Evolutionary conservation across 2,329 filamentous ascomycete genomes (phyloP), one percentile per base, ranked within the genome.

Genomic region (Verticillium klebahnii): DNA sequence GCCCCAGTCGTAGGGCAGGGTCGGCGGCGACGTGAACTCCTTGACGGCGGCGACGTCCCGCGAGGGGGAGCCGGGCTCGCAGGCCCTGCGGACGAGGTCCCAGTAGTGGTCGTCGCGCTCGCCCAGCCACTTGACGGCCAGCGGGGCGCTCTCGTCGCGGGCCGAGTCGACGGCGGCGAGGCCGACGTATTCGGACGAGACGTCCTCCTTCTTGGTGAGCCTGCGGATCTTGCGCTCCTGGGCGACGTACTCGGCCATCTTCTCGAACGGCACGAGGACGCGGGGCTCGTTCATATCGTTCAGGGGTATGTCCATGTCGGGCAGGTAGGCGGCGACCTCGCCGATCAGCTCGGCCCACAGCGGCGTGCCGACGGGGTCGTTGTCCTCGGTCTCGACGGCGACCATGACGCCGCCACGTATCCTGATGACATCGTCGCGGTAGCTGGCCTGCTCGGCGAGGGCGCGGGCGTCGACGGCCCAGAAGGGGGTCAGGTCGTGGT

Each of bases 221-320:
- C 67, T 69, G 61, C 83, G 77, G 55, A 68, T 76, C 37, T 72
- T 70, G 61, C 73, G 72, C 68, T 86, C 86, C 56, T 77, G 74
- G 8, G 72, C 73, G 11, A 88, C 76, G 57, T 84, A 74, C 29
- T 74, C 74, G 29, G 82, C 76, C 61, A 89, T 80, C 15, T 82
- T 76, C 60, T 88, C 80, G 74, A 80, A 85, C 11, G 84, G 80
- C 3, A 87, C 84, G 34, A 89, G 73, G n/a, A 90, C 71, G 25
- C 87, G 79, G 32, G 86, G 81, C 69, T 89, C 85, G 69, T 89
- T 86, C 73, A 87, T 79, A 59, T 81, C 78, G 69, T 89, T 89
- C 74, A 89, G 84, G 12, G 86, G 82, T 76, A 89, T 87, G 69
- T 89, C 86, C 70, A 89, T 82, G 64, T 89, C 86, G 5, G 86